phyloP scores from a whole-genome alignment of 257 asterid species.

The Solanum corneliomulleri region DNA sequence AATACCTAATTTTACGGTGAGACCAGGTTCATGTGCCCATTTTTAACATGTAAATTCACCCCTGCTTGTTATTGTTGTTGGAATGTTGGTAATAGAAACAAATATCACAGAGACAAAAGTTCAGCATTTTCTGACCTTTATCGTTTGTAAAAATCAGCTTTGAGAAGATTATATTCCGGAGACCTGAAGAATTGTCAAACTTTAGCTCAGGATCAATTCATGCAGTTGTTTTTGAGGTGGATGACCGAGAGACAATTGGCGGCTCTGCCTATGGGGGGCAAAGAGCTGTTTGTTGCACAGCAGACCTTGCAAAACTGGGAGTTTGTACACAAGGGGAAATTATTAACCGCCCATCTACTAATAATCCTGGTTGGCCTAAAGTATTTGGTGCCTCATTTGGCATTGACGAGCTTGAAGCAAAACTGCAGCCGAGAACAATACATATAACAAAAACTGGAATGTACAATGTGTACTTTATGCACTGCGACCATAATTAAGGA shows the following conservation, averaged over 20 bases:
- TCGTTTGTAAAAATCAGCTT: slow-evolving; percentile 31
- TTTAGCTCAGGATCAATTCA: slow-evolving; percentile 62
- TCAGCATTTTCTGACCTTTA: not conserved
- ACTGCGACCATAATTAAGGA: slow-evolving; percentile 69
- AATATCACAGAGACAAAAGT: not conserved
- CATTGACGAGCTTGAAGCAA: slow-evolving; percentile 34
- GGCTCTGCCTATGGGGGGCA: slow-evolving; percentile 99
- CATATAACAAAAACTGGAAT: slow-evolving; percentile 81
- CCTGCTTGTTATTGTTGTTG: not conserved
- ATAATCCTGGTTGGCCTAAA: slow-evolving; percentile 82
- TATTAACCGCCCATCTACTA: slow-evolving; percentile 68
- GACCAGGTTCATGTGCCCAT: not conserved
- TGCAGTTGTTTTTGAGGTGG: slow-evolving; percentile 81
- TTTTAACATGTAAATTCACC: not conserved
- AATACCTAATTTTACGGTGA: not conserved
- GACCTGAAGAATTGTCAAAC: slow-evolving; percentile 65
- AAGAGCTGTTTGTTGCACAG: slow-evolving; percentile 85
- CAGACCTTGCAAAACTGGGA: slow-evolving; percentile 89
- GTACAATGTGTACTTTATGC: slow-evolving; percentile 88
- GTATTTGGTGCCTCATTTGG: slow-evolving; percentile 61
- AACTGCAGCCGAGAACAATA: slow-evolving; percentile 49
- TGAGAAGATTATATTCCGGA: slow-evolving; percentile 60
- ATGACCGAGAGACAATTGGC: slow-evolving; percentile 73
- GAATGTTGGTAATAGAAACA: not conserved
- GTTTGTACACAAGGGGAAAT: slow-evolving; percentile 73